These are phyloP conservation scores for Vitis rotundifolia DNA, from an alignment of 164 flowering plant species.

Conservation along the genomic window DNA sequence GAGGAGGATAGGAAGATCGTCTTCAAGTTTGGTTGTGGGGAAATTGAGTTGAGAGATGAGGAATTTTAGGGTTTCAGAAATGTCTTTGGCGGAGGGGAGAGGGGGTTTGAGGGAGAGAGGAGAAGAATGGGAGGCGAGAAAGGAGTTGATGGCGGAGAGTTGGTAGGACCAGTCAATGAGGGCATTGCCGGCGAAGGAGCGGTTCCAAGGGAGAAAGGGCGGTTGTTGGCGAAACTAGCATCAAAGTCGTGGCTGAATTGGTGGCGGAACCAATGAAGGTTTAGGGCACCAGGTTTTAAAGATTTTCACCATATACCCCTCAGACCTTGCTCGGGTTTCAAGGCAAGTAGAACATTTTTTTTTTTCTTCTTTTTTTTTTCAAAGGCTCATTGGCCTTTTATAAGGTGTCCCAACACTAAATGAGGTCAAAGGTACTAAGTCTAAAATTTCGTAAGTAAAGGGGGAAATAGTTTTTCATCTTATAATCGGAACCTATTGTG, in stretches of 20 bases:
- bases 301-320: too few species aligned
- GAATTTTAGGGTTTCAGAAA: slow-evolving; percentile 51
- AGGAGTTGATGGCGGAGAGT: slow-evolving; percentile 56
- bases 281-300: too few species aligned
- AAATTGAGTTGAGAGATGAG: slow-evolving; percentile 53
- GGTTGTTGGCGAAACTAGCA: slow-evolving; percentile 36
- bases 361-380: too few species aligned
- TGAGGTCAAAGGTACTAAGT: too few species aligned
- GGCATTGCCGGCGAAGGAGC: slow-evolving; percentile 21
- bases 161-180: slow-evolving; percentile 59
- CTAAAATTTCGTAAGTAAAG: too few species aligned
- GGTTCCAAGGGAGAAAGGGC: slow-evolving; percentile 35
- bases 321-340: too few species aligned
- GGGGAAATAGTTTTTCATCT: too few species aligned
- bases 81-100: slow-evolving; percentile 56
- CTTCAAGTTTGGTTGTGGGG: slow-evolving; percentile 50
- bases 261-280: too few species aligned
- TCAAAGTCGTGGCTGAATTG: slow-evolving; percentile 27
- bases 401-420: too few species aligned
- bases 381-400: too few species aligned
- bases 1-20: slow-evolving; percentile 57
- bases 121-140: slow-evolving; percentile 38
- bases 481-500: too few species aligned
- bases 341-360: too few species aligned
- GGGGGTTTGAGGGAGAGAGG: slow-evolving; percentile 35